These are phyloP conservation scores for Fusarium mundagurra DNA, from an alignment of 2,329 filamentous ascomycete genomes.

Conservation along the genomic window DNA sequence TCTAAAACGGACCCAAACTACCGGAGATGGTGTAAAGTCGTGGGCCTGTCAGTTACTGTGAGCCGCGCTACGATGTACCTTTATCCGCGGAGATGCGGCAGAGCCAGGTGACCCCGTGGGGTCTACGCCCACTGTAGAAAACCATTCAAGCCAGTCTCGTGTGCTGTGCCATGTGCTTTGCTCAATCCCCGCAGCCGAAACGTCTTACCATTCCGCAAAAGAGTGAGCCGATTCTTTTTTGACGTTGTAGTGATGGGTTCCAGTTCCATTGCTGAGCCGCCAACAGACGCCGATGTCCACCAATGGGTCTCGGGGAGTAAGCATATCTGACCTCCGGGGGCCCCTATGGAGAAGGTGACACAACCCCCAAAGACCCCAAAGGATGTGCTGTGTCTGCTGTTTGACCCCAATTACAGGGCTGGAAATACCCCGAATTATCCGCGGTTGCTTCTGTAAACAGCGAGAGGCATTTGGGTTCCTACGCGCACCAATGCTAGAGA, in stretches of 20 bases:
- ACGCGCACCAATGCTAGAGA: background rate
- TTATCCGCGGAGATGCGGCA: constrained; percentile 24
- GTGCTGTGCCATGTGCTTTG: background rate
- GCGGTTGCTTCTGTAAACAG: background rate
- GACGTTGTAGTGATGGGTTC: background rate
- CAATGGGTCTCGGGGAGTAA: background rate
- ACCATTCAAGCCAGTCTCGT: constrained; percentile 8
- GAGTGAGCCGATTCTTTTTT: constrained; percentile 14
- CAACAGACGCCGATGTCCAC: background rate
- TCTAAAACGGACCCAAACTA: constrained; percentile 6
- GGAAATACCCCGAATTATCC: background rate
- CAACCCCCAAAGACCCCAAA: background rate
- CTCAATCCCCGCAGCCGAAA: background rate
- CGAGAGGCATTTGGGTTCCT: background rate
- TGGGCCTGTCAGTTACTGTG: background rate
- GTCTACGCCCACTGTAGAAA: background rate
- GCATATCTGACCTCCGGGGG: background rate
- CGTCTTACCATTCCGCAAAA: background rate
- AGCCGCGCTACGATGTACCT: constrained; percentile 17
- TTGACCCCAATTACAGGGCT: background rate
- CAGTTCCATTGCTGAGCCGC: constrained; percentile 12
- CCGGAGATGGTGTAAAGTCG: background rate
- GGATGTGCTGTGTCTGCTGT: background rate
- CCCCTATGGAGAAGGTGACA: background rate
- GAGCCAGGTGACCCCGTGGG: constrained; percentile 26